Conservation (phyloP, 805 yeast genomes). For the Kodamaea nitidulidarum region DNA sequence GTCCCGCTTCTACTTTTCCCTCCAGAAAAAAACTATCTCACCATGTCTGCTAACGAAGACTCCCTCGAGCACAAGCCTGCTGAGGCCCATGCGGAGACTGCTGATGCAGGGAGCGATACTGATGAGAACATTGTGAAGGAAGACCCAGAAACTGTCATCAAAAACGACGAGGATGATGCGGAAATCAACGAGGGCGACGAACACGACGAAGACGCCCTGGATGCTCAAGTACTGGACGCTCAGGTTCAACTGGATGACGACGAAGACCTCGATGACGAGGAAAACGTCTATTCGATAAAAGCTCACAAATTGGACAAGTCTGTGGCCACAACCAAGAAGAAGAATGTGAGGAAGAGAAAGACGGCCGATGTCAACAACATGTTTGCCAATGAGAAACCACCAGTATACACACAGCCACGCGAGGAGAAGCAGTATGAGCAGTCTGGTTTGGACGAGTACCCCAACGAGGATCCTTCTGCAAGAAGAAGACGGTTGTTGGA, state of each 20-base stretch:
- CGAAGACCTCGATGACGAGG: conserved; percentile 14
- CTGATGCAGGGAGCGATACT: background rate
- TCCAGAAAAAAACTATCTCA: background rate
- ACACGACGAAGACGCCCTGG: background rate
- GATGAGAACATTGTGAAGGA: background rate
- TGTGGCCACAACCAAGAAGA: conserved; percentile 21
- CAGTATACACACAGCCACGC: conserved; percentile 5
- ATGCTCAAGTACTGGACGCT: background rate
- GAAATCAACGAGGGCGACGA: background rate
- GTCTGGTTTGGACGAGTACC: conserved; percentile 14
- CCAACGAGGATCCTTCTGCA: conserved; percentile 33
- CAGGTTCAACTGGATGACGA: background rate
- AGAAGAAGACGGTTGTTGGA: conserved; percentile 74
- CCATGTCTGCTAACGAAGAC: conserved; percentile 5
- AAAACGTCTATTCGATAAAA: conserved; percentile 19
- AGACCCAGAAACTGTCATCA: background rate
- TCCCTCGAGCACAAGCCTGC: background rate
- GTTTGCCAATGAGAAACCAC: conserved; percentile 5
- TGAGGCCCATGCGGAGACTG: background rate
- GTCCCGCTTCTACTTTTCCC: background rate
- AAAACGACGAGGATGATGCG: background rate
- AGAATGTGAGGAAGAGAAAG: conserved; percentile 23
- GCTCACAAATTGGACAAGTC: conserved; percentile 19
- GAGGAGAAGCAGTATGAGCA: conserved; percentile 6
- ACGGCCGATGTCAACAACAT: conserved; percentile 11